These are phyloP conservation scores for Vigna nakashimae DNA, from an alignment of 306 rosid species.

Conservation along the genomic window DNA sequence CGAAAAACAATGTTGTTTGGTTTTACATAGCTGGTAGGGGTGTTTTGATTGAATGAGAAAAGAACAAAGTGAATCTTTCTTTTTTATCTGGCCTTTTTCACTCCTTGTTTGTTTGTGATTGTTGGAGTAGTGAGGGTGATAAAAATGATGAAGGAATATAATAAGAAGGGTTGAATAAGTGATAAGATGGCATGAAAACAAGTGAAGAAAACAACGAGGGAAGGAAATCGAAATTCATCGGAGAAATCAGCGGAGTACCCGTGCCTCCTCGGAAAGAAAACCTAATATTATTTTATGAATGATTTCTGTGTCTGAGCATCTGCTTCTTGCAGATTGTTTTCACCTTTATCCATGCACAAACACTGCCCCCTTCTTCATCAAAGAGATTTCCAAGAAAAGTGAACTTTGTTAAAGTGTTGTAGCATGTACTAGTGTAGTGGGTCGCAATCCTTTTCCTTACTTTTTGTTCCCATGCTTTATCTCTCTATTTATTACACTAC, in stretches of 20 bases:
- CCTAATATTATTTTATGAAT: constrained; percentile 21
- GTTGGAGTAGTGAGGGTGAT: background rate
- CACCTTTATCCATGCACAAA: constrained; percentile 51
- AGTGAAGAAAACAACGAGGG: constrained; percentile 29
- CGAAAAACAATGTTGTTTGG: constrained; percentile 16
- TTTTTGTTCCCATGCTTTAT: constrained; percentile 49
- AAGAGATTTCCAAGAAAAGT: constrained; percentile 77
- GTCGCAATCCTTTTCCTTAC: constrained; percentile 36
- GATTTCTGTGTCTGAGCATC: constrained; percentile 29
- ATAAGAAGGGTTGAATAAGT: background rate
- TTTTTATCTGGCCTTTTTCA: background rate
- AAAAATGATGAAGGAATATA: background rate
- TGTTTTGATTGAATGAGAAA: constrained; percentile 29
- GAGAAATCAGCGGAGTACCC: constrained; percentile 97
- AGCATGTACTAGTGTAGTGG: constrained; percentile 22
- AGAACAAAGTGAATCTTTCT: constrained; percentile 39
- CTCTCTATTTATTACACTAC: background rate
- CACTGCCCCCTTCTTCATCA: constrained; percentile 38
- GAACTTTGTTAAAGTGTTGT: constrained; percentile 58
- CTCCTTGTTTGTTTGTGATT: constrained; percentile 22
- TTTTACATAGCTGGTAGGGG: constrained; percentile 9
- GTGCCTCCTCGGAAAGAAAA: constrained; percentile 82
- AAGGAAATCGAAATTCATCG: constrained; percentile 51
- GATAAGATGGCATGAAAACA: constrained; percentile 45
- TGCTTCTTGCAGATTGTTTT: constrained; percentile 48